phyloP scores from a whole-genome alignment of 768 basidiomycete genomes.

The Suillus subluteus region DNA sequence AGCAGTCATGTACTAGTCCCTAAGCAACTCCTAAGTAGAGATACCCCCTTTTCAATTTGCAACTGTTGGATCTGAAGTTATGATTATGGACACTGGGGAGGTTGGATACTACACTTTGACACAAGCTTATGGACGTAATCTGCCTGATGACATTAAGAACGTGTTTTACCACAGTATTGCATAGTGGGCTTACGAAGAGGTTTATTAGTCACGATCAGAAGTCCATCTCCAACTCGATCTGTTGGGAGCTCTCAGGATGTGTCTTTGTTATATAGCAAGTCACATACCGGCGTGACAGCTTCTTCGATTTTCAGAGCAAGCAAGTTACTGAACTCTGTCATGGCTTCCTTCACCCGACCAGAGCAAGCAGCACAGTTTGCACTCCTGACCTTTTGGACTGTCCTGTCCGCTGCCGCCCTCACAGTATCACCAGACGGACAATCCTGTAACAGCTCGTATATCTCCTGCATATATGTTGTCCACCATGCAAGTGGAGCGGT shows the following conservation, averaged over 20 bases:
- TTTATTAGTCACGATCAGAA: constrained; percentile 11
- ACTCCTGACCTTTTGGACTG: constrained; percentile 9
- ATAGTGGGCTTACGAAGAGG: background rate
- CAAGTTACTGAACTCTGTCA: constrained; percentile 20
- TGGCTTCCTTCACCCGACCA: constrained; percentile 13
- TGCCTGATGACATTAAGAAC: background rate
- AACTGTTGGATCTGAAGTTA: background rate
- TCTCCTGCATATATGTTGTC: constrained; percentile 26
- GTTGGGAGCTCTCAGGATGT: background rate
- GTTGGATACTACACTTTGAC: background rate
- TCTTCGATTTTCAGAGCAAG: constrained; percentile 22
- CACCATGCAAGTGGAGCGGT: constrained; percentile 21
- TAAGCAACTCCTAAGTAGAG: background rate
- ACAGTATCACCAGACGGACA: constrained; percentile 25
- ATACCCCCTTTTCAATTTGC: background rate
- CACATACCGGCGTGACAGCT: constrained; percentile 16
- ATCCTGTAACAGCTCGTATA: constrained; percentile 17
- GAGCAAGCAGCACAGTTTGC: constrained; percentile 11
- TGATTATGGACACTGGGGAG: background rate
- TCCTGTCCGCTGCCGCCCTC: background rate
- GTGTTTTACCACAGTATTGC: background rate
- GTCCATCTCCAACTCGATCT: constrained; percentile 19
- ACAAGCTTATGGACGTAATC: background rate
- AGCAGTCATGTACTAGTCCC: too few species aligned
- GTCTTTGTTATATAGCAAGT: background rate